Evolutionary conservation across 2,329 filamentous ascomycete genomes (phyloP).

Genomic region (Chaetothyriales sp.): DNA sequence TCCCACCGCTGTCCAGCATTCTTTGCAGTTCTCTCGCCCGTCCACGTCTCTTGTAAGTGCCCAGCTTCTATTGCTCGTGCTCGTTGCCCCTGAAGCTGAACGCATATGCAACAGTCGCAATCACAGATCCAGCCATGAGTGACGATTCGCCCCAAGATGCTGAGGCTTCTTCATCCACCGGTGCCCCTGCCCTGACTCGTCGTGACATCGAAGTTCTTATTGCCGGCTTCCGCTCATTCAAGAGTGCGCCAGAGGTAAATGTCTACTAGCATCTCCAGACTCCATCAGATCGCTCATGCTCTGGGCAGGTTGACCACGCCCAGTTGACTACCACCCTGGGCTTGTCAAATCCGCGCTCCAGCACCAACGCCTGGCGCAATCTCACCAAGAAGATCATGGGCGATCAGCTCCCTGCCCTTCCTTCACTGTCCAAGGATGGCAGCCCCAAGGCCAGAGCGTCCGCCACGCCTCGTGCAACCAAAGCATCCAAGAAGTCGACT

Average conservation of each 20-base stretch:
- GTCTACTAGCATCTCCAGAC: constrained; percentile 1
- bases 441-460: constrained; percentile 1
- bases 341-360: constrained; percentile 24
- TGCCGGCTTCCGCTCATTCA: constrained; percentile 8
- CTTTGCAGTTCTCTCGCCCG: background rate
- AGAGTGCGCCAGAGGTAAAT: constrained; percentile 5
- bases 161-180: background rate
- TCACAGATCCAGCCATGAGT: background rate
- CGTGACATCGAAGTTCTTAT: constrained; percentile 17
- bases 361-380: constrained; percentile 22
- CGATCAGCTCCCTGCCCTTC: background rate
- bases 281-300: constrained; percentile 8
- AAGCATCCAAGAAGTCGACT: background rate
- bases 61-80: background rate
- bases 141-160: background rate
- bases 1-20: background rate
- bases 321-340: constrained; percentile 23
- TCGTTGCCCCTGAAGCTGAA: background rate
- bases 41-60: background rate
- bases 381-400: constrained; percentile 25
- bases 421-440: constrained; percentile 1
- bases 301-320: constrained; percentile 21
- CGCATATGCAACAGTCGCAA: background rate
- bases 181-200: constrained; percentile 6
- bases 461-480: constrained; percentile 3